Conservation (phyloP, 208 protist species). For the Angomonas deanei region DNA sequence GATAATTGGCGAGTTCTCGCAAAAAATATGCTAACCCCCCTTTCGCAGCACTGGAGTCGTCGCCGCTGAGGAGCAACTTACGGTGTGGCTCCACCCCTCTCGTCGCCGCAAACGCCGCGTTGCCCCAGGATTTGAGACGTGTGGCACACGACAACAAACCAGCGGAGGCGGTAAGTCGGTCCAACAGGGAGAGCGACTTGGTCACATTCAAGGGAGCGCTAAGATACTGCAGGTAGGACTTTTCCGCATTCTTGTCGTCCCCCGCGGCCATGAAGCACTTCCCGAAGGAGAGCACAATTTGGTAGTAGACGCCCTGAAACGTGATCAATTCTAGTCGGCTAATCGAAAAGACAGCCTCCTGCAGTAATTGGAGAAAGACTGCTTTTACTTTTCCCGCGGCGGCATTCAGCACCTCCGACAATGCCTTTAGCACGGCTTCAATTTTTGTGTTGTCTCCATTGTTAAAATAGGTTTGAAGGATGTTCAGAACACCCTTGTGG, state of each 20-base stretch:
- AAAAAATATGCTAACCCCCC: conserved; percentile 51
- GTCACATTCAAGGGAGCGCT: background rate
- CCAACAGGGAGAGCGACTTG: background rate
- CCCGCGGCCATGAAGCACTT: background rate
- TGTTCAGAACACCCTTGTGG: too few species aligned
- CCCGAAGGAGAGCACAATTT: background rate
- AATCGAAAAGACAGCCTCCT: background rate
- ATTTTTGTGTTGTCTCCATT: too few species aligned
- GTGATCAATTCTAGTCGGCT: background rate
- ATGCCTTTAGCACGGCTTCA: too few species aligned
- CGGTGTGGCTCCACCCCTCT: background rate
- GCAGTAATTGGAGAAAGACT: background rate
- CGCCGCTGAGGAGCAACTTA: background rate
- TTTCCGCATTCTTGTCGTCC: background rate
- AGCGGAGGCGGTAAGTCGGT: background rate
- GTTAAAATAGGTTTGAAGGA: too few species aligned
- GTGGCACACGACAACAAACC: background rate
- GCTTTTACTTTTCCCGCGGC: background rate
- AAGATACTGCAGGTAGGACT: background rate
- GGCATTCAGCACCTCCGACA: too few species aligned
- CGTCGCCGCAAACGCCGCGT: background rate
- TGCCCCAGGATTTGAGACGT: background rate
- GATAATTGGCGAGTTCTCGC: conserved; percentile 64
- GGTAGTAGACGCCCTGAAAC: background rate
- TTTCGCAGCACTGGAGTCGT: background rate